Base-by-base conservation (phyloP, 148 eudicot species). In the Silene latifolia region DNA sequence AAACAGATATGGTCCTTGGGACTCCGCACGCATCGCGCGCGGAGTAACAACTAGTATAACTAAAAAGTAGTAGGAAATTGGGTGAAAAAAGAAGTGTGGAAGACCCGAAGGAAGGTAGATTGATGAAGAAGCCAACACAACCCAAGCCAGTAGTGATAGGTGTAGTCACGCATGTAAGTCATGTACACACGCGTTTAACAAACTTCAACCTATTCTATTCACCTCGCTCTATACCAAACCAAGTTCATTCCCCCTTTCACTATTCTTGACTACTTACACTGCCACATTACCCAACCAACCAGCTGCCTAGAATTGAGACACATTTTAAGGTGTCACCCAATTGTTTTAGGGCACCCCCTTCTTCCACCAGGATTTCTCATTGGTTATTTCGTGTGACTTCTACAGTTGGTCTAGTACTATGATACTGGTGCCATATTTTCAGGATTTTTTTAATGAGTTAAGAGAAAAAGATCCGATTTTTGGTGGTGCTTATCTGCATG, bases 151-250 rank as follows among this genome's bases (percentile, higher is more conserved):
- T 39, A 65, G 71, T 80, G 83, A 74, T 78, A 82, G 74, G 86
- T 83, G 86, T 83, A 83, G 51, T 8, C 79, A 77, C 79, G 86
- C 83, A 83, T 83, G 86, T 56, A 21, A 71, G 8, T 29, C 83
- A 18, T 9, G 67, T 63, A 66, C 86, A 83, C 86, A 83, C 86
- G 86, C 83, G 83, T 83, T 77, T 47, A 8, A 47, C 53, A 13
- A 48, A 9, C n/a, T 69, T 60, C n/a, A 39, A 27, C 29, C 29
- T 27, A 27, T 27, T 27, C 29, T n/a, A 27, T 27, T n/a, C n/a
- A n/a, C n/a, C n/a, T n/a, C n/a, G n/a, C 29, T 3, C 29, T 27
- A 3, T 27, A 27, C 29, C 29, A 27, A n/a, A n/a, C n/a, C n/a
- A 46, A 71, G 46, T 69, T 58, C 59, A 60, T 62, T 48, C 24